Base-by-base conservation (phyloP, 805 yeast genomes). In the Tetrapisispora iriomotensis region DNA sequence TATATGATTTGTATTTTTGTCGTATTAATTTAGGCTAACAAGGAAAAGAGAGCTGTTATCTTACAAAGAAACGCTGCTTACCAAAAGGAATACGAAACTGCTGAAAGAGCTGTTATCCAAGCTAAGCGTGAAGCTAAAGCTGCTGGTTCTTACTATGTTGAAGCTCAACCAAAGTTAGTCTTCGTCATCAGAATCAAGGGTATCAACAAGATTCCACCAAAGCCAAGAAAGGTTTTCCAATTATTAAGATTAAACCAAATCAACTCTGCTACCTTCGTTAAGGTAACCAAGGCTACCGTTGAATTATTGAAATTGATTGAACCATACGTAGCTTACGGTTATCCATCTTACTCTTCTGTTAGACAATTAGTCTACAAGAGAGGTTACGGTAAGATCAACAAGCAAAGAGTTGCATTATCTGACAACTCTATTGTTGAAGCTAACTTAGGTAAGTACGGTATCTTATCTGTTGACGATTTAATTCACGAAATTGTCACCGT, bases 171-270 rank as follows among this genome's bases (percentile, higher is more conserved):
- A 64, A 87, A 85, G 73, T 82, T 88, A 64, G 94, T 85, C 55
- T 86, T 88, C 70, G 94, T 88, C 65, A 79, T 88, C 70, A 86
- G 97, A 82, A 88, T 88, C 81, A 88, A 88, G 90, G 96, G 96
- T 88, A 85, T 88, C 71, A 83, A 76, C 88, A 88, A 87, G 82
- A 86, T 88, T 62, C 84, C 96, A 66, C 96, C 96, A 65, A 88
- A 88, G 82, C 95, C 96, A 79, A 87, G 96, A 84, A 88, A 88
- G 84, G 95, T 88, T 62, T 71, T 86, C 70, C 95, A 82, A 74
- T 79, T 87, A 67, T 76, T 85, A 70, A 82, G 95, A 78, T 79
- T 86, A 71, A 76, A 79, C 67, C 94, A 84, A 76, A 83, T 86
- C 71, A 86, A 86, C 78, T 76, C 92, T 62, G 96, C 90, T 79